Conservation (phyloP, 192 early-diverging fungal species). For the Backusella tarrabulga region DNA sequence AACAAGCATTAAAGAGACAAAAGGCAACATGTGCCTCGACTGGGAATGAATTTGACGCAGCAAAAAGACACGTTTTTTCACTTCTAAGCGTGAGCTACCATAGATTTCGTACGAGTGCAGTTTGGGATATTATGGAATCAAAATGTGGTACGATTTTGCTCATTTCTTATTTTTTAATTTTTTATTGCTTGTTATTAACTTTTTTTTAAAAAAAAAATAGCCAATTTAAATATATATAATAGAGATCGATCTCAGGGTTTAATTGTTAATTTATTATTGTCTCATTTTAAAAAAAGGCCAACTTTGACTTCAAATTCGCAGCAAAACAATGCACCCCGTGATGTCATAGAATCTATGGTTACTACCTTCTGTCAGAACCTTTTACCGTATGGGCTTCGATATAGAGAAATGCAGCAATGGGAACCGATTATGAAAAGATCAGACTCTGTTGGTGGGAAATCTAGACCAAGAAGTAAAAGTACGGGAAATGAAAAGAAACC, state of each 20-base stretch:
- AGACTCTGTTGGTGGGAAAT: background rate
- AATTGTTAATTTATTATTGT: conserved; percentile 9
- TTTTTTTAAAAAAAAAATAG: background rate
- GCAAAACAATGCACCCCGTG: background rate
- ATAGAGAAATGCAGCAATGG: background rate
- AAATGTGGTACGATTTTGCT: conserved; percentile 1
- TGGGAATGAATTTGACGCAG: conserved; percentile 12
- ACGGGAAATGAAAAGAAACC: background rate
- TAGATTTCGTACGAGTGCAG: conserved; percentile 5
- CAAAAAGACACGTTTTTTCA: conserved; percentile 13
- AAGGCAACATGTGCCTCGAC: background rate
- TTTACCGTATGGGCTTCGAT: background rate
- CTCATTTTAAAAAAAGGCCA: conserved; percentile 1
- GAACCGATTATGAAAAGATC: background rate
- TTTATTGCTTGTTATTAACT: background rate
- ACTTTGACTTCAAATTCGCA: background rate
- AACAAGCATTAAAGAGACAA: conserved; percentile 5
- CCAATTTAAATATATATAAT: conserved; percentile 5
- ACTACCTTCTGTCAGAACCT: conserved; percentile 6
- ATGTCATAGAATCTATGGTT: background rate
- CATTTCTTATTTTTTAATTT: background rate
- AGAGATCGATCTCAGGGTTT: conserved; percentile 5
- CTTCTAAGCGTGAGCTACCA: conserved; percentile 7
- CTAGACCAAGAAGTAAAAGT: conserved; percentile 2
- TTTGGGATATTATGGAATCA: conserved; percentile 14